Evolutionary conservation across 2,329 filamentous ascomycete species (phyloP).

Genomic region (Pyricularia pennisetigena): DNA sequence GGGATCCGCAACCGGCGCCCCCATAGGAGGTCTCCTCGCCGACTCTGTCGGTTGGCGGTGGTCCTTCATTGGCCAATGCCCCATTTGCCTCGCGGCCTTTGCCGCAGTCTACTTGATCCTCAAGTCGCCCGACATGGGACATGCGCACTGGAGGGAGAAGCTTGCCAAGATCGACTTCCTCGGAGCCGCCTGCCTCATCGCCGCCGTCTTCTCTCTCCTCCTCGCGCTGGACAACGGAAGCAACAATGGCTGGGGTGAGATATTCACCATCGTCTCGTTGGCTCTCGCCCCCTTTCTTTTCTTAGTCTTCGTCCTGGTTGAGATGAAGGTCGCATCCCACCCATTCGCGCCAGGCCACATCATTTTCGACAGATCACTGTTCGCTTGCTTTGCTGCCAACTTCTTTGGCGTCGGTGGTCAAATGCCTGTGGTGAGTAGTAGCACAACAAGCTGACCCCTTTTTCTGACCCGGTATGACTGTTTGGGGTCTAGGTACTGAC

Average conservation of each 20-base stretch:
- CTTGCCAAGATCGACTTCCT: conserved; percentile 62
- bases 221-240: conserved; percentile 64
- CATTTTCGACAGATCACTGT: conserved; percentile 56
- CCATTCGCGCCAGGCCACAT: conserved; percentile 69
- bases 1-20: conserved; percentile 60
- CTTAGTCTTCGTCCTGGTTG: conserved; percentile 56
- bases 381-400: conserved; percentile 61
- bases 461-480: neutral
- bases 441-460: neutral
- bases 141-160: conserved; percentile 55
- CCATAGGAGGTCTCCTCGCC: conserved; percentile 54
- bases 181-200: conserved; percentile 56
- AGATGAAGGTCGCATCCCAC: conserved; percentile 55
- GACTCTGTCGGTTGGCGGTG: conserved; percentile 70
- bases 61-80: conserved; percentile 64
- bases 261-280: conserved; percentile 47
- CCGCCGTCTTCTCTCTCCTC: conserved; percentile 47
- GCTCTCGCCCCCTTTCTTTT: conserved; percentile 48
- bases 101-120: conserved; percentile 52
- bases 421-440: conserved; percentile 37
- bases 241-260: conserved; percentile 58
- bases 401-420: conserved; percentile 58
- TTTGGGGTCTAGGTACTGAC: neutral
- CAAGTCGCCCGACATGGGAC: conserved; percentile 43
- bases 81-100: conserved; percentile 57